Percentiles rank a stretch among this genome's conserved stretches.
These are phyloP conservation scores for Saururus chinensis DNA, from an alignment of 164 flowering plant genomes.

Conservation along the genomic window DNA sequence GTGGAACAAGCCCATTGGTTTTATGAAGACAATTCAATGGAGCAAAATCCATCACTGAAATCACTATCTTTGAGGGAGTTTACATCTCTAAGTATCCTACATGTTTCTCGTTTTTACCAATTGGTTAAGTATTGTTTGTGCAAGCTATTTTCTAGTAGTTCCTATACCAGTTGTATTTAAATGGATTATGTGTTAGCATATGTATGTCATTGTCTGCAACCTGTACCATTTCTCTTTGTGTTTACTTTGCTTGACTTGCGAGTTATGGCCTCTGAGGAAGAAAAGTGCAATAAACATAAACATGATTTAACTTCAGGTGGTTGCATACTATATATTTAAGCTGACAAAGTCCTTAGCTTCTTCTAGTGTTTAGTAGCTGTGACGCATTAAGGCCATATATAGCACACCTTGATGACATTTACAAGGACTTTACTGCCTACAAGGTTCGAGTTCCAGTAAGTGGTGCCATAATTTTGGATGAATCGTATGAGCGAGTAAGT, in stretches of 20 bases:
- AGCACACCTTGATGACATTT: constrained; percentile 89
- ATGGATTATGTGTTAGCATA: background rate
- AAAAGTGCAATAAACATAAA: background rate
- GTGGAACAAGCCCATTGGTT: constrained; percentile 99
- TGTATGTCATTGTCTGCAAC: no score
- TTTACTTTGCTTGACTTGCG: background rate
- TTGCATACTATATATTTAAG: no score
- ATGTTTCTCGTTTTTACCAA: background rate
- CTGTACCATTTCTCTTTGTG: background rate
- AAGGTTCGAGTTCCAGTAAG: constrained; percentile 94
- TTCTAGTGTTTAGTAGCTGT: constrained; percentile 77
- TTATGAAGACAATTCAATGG: constrained; percentile 92
- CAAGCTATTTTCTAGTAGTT: background rate
- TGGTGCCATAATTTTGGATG: constrained; percentile 91
- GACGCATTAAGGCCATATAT: constrained; percentile 87
- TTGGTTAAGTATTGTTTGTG: background rate
- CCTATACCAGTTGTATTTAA: background rate
- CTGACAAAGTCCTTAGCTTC: constrained; percentile 31
- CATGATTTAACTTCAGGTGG: background rate
- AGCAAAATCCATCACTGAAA: constrained; percentile 76
- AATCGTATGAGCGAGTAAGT: constrained; percentile 72
- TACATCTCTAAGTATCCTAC: constrained; percentile 84
- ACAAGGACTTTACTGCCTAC: constrained; percentile 93
- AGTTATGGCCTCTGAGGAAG: background rate
- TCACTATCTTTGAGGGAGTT: constrained; percentile 87